A percentile compares a stretch with the other conserved stretches of the same genome.
Conservation (phyloP, 2,329 filamentous ascomycete species). For the Alternaria tenuissima region DNA sequence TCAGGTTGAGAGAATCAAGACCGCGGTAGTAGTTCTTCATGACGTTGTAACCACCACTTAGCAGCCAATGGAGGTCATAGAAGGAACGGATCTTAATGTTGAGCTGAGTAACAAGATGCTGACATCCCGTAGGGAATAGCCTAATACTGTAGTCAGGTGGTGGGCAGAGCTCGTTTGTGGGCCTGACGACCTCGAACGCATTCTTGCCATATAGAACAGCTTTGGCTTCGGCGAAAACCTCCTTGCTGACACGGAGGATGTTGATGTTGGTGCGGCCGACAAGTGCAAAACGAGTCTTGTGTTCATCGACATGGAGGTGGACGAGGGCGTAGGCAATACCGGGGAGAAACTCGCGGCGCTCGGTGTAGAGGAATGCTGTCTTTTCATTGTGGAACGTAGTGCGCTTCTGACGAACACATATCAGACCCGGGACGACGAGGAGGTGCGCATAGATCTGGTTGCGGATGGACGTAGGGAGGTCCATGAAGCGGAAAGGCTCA, state of each 20-base stretch:
- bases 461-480: constrained; percentile 31
- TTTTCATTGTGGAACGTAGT: constrained; percentile 24
- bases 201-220: constrained; percentile 53
- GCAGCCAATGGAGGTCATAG: constrained; percentile 34
- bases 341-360: constrained; percentile 30
- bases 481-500: constrained; percentile 28
- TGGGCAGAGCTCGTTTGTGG: constrained; percentile 29
- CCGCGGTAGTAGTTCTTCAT: constrained; percentile 36
- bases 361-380: constrained; percentile 25
- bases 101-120: constrained; percentile 27
- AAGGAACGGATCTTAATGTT: constrained; percentile 30
- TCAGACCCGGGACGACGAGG: constrained; percentile 32
- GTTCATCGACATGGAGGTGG: constrained; percentile 24
- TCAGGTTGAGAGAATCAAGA: constrained; percentile 25
- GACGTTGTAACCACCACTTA: constrained; percentile 25
- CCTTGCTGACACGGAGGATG: constrained; percentile 49
- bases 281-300: constrained; percentile 26
- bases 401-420: constrained; percentile 39
- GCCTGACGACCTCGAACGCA: constrained; percentile 42
- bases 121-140: constrained; percentile 31
- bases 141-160: constrained; percentile 31
- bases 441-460: constrained; percentile 33
- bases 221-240: constrained; percentile 53
- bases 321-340: constrained; percentile 34
- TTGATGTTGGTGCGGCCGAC: constrained; percentile 26